A percentile compares a stretch with the other conserved stretches of the same genome.
Evolutionary conservation across 192 early-diverging fungal species (phyloP).

Genomic region (Geranomyces variabilis): DNA sequence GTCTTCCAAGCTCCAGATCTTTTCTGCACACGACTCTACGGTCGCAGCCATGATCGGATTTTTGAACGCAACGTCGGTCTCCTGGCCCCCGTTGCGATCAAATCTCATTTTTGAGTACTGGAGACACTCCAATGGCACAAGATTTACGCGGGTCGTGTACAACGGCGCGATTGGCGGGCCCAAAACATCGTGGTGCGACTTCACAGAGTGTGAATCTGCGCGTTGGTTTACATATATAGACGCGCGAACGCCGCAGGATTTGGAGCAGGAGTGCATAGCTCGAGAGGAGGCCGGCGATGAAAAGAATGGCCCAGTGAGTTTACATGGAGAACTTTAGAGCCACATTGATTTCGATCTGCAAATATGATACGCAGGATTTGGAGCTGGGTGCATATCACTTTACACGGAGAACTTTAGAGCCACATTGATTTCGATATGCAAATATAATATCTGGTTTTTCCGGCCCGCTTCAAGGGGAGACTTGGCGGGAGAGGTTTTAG

Average conservation of each 20-base stretch:
- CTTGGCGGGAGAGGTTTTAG: too few relatives aligned
- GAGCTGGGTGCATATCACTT: too few relatives aligned
- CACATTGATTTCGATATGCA: too few relatives aligned
- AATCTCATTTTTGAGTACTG: constrained; percentile 9
- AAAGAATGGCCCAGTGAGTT: too few relatives aligned
- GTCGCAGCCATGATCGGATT: constrained; percentile 10
- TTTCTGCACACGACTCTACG: constrained; percentile 5
- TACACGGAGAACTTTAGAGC: too few relatives aligned
- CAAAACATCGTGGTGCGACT: background rate
- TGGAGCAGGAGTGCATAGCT: background rate
- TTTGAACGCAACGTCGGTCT: background rate
- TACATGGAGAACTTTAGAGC: too few relatives aligned
- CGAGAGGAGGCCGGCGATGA: background rate
- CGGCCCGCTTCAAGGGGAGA: too few relatives aligned
- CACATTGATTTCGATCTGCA: too few relatives aligned
- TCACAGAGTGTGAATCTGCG: background rate
- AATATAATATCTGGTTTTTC: too few relatives aligned
- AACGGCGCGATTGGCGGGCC: background rate
- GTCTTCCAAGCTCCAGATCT: constrained; percentile 2
- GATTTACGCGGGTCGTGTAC: background rate
- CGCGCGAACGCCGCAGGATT: background rate
- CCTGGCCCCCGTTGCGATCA: constrained; percentile 6
- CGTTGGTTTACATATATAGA: constrained; percentile 5
- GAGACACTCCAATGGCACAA: background rate
- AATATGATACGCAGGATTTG: too few relatives aligned